Percentiles rank a stretch among this genome's conserved stretches.
These are phyloP conservation scores for Myriangium duriaei DNA, from an alignment of 2,329 filamentous ascomycete species.

Conservation along the genomic window DNA sequence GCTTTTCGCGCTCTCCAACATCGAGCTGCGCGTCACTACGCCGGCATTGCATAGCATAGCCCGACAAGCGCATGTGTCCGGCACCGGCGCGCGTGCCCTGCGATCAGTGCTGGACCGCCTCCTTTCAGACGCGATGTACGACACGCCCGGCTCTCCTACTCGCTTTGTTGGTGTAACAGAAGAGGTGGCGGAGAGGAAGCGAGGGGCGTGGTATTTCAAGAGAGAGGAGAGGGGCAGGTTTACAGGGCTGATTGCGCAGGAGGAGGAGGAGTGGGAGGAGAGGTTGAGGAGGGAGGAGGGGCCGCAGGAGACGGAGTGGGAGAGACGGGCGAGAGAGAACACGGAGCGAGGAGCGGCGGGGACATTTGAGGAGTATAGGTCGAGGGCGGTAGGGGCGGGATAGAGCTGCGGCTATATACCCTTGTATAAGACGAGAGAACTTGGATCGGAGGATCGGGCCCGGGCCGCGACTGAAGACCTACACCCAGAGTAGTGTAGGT, in stretches of 20 bases:
- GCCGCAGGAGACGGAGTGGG: constrained; percentile 18
- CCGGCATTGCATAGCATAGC: constrained; percentile 73
- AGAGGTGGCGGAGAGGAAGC: constrained; percentile 31
- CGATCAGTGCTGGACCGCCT: constrained; percentile 37
- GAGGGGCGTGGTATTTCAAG: constrained; percentile 30
- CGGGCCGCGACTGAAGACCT: no score
- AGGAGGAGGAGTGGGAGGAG: constrained; percentile 36
- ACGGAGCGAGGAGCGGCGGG: constrained; percentile 19
- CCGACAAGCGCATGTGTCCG: constrained; percentile 51
- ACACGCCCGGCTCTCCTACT: constrained; percentile 32
- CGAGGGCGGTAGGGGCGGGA: constrained; percentile 27
- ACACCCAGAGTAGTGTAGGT: no score
- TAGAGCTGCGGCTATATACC: no score
- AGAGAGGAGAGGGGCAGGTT: constrained; percentile 30
- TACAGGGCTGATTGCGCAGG: constrained; percentile 26
- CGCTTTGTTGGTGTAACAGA: constrained; percentile 36
- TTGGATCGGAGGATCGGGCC: no score
- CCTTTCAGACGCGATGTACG: constrained; percentile 35
- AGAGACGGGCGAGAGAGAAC: constrained; percentile 19
- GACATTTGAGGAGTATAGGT: constrained; percentile 36
- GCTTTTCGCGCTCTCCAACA: constrained; percentile 67
- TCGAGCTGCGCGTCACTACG: constrained; percentile 71
- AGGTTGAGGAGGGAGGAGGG: constrained; percentile 19
- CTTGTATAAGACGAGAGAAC: no score
- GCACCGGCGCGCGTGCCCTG: constrained; percentile 52